These are phyloP conservation scores for Coleophoma cylindrospora DNA, from an alignment of 2,329 filamentous ascomycete species.

Conservation along the genomic window DNA sequence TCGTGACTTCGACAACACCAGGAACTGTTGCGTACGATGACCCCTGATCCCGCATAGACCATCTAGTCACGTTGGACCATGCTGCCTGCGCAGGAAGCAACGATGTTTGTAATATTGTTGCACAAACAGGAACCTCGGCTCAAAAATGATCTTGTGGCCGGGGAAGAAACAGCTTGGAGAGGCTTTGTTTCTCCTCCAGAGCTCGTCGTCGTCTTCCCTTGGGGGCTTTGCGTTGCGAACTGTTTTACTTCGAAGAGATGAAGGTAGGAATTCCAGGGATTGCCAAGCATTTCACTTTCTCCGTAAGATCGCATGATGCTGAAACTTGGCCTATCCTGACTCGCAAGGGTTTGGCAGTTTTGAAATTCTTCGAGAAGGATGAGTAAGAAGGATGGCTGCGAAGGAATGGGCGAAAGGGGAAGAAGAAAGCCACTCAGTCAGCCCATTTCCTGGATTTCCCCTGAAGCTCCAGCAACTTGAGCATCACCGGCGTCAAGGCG, in stretches of 20 bases:
- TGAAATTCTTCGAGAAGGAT: neutral
- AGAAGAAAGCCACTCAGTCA: neutral
- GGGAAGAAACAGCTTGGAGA: too few species aligned
- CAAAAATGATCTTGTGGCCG: too few species aligned
- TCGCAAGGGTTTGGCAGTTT: neutral
- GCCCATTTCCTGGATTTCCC: neutral
- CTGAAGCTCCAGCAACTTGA: neutral
- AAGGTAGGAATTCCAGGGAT: neutral
- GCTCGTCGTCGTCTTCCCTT: too few species aligned
- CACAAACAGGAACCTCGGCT: too few species aligned
- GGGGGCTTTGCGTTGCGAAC: neutral
- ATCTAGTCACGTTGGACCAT: too few species aligned
- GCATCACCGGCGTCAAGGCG: too few species aligned
- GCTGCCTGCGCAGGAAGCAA: neutral
- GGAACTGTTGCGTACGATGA: too few species aligned
- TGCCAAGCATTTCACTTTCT: neutral
- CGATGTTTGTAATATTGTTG: neutral
- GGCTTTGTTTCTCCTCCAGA: too few species aligned
- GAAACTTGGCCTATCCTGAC: neutral
- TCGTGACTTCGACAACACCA: too few species aligned
- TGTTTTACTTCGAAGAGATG: neutral
- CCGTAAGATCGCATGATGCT: neutral
- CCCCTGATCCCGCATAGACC: too few species aligned
- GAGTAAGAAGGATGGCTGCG: neutral
- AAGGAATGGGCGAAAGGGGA: neutral